phyloP scores from a whole-genome alignment of 2,329 filamentous ascomycete genomes.

The Colletotrichum sp. region DNA sequence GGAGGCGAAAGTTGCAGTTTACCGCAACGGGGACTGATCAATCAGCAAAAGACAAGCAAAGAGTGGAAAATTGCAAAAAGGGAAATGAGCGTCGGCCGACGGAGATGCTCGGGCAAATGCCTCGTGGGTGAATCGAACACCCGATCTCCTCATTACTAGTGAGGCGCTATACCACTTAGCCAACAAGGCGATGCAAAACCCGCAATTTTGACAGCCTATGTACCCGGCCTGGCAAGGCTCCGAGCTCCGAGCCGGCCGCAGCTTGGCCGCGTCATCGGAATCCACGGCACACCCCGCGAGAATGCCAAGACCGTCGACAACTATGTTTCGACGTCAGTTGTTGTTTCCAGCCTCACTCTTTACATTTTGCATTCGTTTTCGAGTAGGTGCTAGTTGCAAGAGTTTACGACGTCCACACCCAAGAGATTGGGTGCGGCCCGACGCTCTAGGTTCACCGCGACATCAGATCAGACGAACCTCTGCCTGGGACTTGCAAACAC shows the following conservation, averaged over 20 bases:
- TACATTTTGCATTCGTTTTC: not conserved
- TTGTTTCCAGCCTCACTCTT: not conserved
- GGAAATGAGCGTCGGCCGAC: not conserved
- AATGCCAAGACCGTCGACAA: not conserved
- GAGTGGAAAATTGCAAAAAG: not conserved
- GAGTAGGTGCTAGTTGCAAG: not conserved
- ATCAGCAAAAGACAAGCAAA: not conserved
- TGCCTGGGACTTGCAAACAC: not conserved
- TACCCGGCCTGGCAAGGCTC: accelerated
- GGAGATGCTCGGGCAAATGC: not conserved
- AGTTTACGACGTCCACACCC: not conserved
- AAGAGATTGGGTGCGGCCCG: not conserved
- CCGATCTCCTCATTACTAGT: slow-evolving; percentile 10
- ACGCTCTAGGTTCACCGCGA: not conserved
- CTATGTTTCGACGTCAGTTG: not conserved
- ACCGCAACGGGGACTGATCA: not conserved
- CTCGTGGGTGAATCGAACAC: slow-evolving; percentile 7
- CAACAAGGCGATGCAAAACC: not conserved
- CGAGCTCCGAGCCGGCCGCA: not conserved
- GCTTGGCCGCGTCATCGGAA: not conserved
- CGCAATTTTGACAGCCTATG: not conserved
- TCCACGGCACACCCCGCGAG: not conserved
- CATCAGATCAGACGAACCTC: not conserved
- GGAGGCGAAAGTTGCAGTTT: not conserved
- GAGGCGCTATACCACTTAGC: slow-evolving; percentile 10